phyloP scores from a whole-genome alignment of 2,329 filamentous ascomycete species.

The Neonectria punicea region DNA sequence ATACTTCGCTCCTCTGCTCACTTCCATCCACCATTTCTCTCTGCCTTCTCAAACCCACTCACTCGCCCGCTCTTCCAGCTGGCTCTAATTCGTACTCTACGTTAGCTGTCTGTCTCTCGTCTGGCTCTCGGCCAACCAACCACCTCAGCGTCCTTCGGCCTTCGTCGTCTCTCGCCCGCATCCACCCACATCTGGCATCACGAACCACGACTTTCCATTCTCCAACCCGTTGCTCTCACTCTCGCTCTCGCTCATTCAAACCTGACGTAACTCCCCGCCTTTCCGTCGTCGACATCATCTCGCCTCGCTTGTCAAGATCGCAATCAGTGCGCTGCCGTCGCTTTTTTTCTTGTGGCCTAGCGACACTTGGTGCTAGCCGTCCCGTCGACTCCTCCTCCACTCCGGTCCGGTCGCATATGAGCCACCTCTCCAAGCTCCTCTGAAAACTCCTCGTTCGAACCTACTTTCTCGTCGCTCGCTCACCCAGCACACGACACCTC shows the following conservation, averaged over 20 bases:
- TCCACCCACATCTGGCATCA: constrained; percentile 22
- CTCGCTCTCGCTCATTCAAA: constrained; percentile 12
- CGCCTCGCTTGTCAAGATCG: neutral
- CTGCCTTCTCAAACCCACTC: neutral
- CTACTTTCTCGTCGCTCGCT: constrained; percentile 10
- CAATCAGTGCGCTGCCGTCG: neutral
- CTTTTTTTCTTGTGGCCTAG: neutral
- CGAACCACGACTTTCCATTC: constrained; percentile 32
- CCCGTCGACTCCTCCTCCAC: constrained; percentile 19
- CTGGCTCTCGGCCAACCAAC: constrained; percentile 33
- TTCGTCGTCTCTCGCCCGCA: constrained; percentile 27
- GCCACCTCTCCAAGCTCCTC: constrained; percentile 17
- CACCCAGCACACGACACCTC: constrained; percentile 20
- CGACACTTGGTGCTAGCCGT: constrained; percentile 19
- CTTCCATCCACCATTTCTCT: neutral
- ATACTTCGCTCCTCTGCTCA: neutral
- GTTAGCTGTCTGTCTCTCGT: neutral
- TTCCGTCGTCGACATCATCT: constrained; percentile 12
- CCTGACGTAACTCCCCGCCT: constrained; percentile 10
- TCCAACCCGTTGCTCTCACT: constrained; percentile 21
- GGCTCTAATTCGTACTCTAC: neutral
- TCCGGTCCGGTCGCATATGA: constrained; percentile 32
- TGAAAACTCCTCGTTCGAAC: constrained; percentile 21
- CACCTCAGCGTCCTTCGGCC: constrained; percentile 31
- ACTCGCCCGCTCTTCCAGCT: constrained; percentile 2